A percentile compares a stretch with the other conserved stretches of the same genome.
Evolutionary conservation across 345 rosid genomes (phyloP).

Genomic region (Moringa oleifera): DNA sequence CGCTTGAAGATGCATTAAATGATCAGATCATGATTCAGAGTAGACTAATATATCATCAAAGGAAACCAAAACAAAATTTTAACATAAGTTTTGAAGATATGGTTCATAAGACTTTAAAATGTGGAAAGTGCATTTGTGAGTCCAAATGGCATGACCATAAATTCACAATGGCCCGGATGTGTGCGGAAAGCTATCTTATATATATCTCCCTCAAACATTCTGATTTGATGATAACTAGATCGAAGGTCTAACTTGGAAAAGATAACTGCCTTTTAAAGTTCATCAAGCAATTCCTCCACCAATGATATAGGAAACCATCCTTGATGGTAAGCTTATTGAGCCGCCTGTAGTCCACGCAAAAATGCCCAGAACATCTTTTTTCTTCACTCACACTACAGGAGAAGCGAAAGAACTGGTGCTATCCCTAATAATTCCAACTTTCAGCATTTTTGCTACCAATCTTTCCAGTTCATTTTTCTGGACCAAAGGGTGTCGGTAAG

Average conservation of each 20-base stretch:
- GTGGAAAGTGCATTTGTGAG: background rate
- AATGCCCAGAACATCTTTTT: background rate
- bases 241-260: background rate
- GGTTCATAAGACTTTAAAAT: background rate
- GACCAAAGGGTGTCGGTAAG: background rate
- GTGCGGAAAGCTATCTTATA: background rate
- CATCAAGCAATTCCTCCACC: background rate
- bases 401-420: background rate
- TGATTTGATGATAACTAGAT: background rate
- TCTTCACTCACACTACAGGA: background rate
- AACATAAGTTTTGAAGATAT: background rate
- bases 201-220: background rate
- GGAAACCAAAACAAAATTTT: background rate
- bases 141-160: background rate
- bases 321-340: background rate
- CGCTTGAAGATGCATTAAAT: background rate
- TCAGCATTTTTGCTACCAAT: background rate
- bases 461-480: background rate
- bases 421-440: background rate
- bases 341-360: background rate
- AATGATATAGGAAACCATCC: slow-evolving; percentile 1
- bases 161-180: background rate
- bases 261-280: background rate
- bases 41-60: slow-evolving; percentile 1
- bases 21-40: fast-evolving